These are phyloP conservation scores for Neofusicoccum sp. DNA, from an alignment of 2,329 filamentous ascomycete genomes.

Conservation along the genomic window DNA sequence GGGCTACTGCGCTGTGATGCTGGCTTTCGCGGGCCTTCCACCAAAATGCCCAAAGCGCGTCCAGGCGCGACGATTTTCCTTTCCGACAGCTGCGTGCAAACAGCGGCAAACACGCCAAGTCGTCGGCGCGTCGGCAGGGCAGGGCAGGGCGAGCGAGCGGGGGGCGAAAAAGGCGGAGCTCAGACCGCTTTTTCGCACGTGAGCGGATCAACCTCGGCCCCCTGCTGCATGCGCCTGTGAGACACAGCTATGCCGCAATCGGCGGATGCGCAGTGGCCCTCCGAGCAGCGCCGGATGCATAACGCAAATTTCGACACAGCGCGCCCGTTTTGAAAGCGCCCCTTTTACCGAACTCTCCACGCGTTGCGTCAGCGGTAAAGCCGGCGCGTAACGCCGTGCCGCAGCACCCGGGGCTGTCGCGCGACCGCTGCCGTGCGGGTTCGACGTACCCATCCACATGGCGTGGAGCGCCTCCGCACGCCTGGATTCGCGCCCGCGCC, in stretches of 20 bases:
- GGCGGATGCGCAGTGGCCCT: not conserved
- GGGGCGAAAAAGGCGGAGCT: not conserved
- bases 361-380: conserved; percentile 5
- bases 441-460: not conserved
- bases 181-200: conserved; percentile 11
- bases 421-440: not conserved
- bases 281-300: conserved; percentile 14
- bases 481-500: not conserved
- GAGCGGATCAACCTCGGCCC: conserved; percentile 7
- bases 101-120: conserved; percentile 17
- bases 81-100: conserved; percentile 15
- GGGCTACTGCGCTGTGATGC: conserved; percentile 11
- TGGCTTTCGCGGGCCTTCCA: conserved; percentile 17
- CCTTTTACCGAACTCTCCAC: conserved; percentile 2
- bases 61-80: conserved; percentile 19
- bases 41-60: conserved; percentile 18
- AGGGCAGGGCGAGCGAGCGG: not conserved
- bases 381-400: not conserved
- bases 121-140: not conserved
- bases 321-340: conserved; percentile 5
- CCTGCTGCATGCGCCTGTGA: conserved; percentile 3
- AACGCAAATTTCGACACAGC: conserved; percentile 11
- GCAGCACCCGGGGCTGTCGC: not conserved
- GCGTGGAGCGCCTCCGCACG: not conserved
- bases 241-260: conserved; percentile 11